Evolutionary conservation across 352 stramenopile species (phyloP), one percentile per base, ranked within the genome.

Genomic region (Pythium utonaiense): DNA sequence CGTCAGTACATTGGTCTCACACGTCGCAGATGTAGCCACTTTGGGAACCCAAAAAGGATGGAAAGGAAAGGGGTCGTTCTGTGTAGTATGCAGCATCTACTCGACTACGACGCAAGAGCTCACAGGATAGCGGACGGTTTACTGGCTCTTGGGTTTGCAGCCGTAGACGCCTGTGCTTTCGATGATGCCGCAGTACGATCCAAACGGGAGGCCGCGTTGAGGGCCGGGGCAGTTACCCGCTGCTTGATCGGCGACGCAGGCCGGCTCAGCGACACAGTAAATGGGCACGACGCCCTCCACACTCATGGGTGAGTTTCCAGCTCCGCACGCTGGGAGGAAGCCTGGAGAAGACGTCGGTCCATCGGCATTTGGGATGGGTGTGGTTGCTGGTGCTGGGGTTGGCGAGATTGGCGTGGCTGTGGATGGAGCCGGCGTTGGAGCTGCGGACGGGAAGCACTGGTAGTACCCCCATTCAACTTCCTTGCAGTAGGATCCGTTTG

Each of bases 101-200:
- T n/a, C n/a, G n/a, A n/a, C n/a, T n/a, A n/a, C n/a, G n/a, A n/a
- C n/a, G n/a, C n/a, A n/a, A n/a, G n/a, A n/a, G n/a, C n/a, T n/a
- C n/a, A n/a, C n/a, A n/a, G n/a, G n/a, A n/a, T n/a, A n/a, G n/a
- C n/a, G n/a, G n/a, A n/a, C n/a, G n/a, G n/a, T n/a, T n/a, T n/a
- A n/a, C n/a, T n/a, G n/a, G n/a, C n/a, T n/a, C n/a, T n/a, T n/a
- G n/a, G 57, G 48, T 44, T 60, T 60, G 51, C 59, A 66, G 14
- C 58, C 58, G 49, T 54, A 66, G 14, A 41, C 38, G 1, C 59
- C 60, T 4, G 53, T 67, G 52, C 53, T 52, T 21, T 44, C 42
- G 28, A 67, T 57, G 36, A 53, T 41, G 17, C 47, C 45, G 25
- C 60, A 67, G 60, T 62, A 67, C 2, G 60, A 62, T 31, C 60